Evolutionary conservation across 768 basidiomycete genomes (phyloP).

Genomic region (Lactarius evosmus): DNA sequence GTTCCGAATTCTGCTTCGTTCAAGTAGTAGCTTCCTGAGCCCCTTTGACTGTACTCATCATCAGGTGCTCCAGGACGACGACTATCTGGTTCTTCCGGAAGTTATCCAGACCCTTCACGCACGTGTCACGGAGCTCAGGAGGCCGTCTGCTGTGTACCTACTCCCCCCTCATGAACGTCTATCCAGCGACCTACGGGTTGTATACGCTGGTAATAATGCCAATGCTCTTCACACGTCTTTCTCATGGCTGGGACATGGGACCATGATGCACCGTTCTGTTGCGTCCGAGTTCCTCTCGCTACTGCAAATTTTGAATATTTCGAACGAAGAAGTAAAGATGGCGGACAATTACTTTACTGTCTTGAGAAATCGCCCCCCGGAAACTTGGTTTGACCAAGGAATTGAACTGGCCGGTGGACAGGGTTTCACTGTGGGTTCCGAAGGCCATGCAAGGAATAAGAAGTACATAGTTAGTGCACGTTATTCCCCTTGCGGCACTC

Average conservation of each 20-base stretch:
- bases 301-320: slow-evolving; percentile 42
- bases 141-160: slow-evolving; percentile 43
- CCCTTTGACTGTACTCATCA: background rate
- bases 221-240: slow-evolving; percentile 49
- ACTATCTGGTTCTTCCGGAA: slow-evolving; percentile 58
- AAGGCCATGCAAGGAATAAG: slow-evolving; percentile 57
- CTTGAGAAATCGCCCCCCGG: slow-evolving; percentile 51
- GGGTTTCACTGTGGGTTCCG: slow-evolving; percentile 57
- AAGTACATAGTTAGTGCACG: slow-evolving; percentile 51
- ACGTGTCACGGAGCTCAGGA: slow-evolving; percentile 35
- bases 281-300: slow-evolving; percentile 49
- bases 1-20: slow-evolving; percentile 57
- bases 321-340: slow-evolving; percentile 55
- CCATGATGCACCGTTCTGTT: slow-evolving; percentile 46
- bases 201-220: slow-evolving; percentile 35
- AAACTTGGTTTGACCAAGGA: slow-evolving; percentile 64
- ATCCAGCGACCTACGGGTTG: slow-evolving; percentile 48
- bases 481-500: slow-evolving; percentile 5
- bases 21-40: slow-evolving; percentile 42
- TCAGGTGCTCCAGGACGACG: slow-evolving; percentile 53
- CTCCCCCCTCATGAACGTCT: slow-evolving; percentile 62
- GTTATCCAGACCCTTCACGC: slow-evolving; percentile 50
- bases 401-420: slow-evolving; percentile 56
- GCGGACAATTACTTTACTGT: slow-evolving; percentile 70
- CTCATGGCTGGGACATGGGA: slow-evolving; percentile 66